Base-by-base conservation (phyloP, 2,329 filamentous ascomycete genomes). In the Fusarium denticulatum region DNA sequence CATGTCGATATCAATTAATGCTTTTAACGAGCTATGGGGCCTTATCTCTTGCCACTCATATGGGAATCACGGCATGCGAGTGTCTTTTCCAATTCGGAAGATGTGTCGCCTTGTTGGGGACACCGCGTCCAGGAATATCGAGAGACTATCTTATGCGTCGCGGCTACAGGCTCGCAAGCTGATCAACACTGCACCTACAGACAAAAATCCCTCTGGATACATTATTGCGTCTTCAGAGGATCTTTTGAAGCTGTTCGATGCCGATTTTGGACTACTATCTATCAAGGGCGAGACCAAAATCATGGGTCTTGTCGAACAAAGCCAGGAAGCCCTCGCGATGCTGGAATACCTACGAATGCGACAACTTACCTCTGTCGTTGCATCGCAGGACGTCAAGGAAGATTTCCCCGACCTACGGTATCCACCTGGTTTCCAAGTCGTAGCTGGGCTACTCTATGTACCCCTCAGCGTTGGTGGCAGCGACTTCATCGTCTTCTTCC, bases 1-100 rank as follows among this genome's bases (percentile, higher is more conserved):
- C 72, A 97, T 97, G 94, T 97, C 94, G 1, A 95, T 97, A 69
- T 97, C 94, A 3, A 93, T 97, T 78, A 96, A 94, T 72, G 93
- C 93, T 0, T 96, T 97, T 76, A 87, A 89, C 74, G 93, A 97
- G 76, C 83, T 97, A 0, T 97, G 95, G 95, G 95, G 95, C 0
- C 84, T 97, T 34, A 94, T 97, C 45, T 91, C 94, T 4, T 97
- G 94, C 69, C 95, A 97, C 79, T 90, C 92, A 0, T 97, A 97
- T 76, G 94, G 93, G 0, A 66, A 81, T 5, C 88, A 88, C 49
- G 94, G 94, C 8, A 97, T 96, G 94, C 88, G 95, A n/a, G 94
- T 97, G 0, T 94, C 94, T 0, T 97, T 97, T 77, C 94, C 95
- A 0, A 95, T 97, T 55, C 89, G 95, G 18, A 97, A 97, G 81